These are phyloP conservation scores for Solanum clarkiae DNA, from an alignment of 257 asterid genomes.

Conservation along the genomic window DNA sequence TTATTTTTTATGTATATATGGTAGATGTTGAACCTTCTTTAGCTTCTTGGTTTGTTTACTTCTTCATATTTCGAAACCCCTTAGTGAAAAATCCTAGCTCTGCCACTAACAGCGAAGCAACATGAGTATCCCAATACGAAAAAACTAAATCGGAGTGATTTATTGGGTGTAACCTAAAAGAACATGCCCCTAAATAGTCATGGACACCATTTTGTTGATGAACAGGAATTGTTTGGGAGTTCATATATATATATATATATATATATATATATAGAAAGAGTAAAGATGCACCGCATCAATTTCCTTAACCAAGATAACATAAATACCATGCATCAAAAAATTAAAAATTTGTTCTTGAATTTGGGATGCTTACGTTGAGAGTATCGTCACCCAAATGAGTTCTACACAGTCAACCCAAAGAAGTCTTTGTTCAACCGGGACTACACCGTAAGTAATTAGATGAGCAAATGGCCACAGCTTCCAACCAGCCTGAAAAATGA, in stretches of 20 bases:
- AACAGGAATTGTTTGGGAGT: neutral
- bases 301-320: neutral
- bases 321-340: neutral
- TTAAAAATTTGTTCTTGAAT: neutral
- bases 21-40: no score
- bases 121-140: neutral
- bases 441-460: conserved; percentile 33
- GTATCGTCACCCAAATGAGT: conserved; percentile 44
- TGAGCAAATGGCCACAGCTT: conserved; percentile 50
- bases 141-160: neutral
- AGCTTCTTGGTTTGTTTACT: no score
- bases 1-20: no score
- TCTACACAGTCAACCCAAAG: conserved; percentile 49
- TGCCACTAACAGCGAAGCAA: neutral
- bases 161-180: neutral
- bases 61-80: no score
- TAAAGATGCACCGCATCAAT: neutral
- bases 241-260: neutral
- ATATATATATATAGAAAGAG: neutral
- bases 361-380: conserved; percentile 30
- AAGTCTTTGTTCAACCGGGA: conserved; percentile 42
- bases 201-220: neutral
- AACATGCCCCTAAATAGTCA: neutral
- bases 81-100: no score
- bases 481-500: conserved; percentile 39